A percentile compares a stretch with the other conserved stretches of the same genome.
Conservation (phyloP, 2,329 filamentous ascomycete genomes). For the Neonectria sp. region DNA sequence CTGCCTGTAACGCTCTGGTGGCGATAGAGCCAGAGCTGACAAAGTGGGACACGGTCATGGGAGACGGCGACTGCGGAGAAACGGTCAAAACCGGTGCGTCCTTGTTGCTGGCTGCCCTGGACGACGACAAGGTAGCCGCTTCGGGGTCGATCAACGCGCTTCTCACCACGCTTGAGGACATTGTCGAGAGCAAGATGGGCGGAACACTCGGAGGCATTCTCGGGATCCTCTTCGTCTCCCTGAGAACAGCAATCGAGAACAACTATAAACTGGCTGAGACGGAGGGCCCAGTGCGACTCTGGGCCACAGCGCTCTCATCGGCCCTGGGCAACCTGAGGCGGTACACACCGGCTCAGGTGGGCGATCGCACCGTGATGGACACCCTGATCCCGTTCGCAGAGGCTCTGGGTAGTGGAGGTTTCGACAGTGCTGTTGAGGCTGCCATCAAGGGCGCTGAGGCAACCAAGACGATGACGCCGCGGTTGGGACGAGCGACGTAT, state of each 20-base stretch:
- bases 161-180: constrained; percentile 66
- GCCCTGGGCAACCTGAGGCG: constrained; percentile 64
- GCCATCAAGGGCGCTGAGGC: constrained; percentile 73
- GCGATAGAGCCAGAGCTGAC: constrained; percentile 75
- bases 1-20: constrained; percentile 67
- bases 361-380: constrained; percentile 72
- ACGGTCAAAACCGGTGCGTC: constrained; percentile 69
- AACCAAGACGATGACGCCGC: constrained; percentile 76
- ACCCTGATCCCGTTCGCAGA: constrained; percentile 69
- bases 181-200: constrained; percentile 70
- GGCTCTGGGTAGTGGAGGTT: constrained; percentile 62
- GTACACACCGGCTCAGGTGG: constrained; percentile 69
- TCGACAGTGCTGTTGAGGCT: constrained; percentile 70
- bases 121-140: constrained; percentile 54
- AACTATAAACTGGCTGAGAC: constrained; percentile 50
- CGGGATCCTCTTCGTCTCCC: constrained; percentile 68
- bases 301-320: constrained; percentile 58
- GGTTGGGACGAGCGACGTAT: constrained; percentile 78
- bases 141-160: constrained; percentile 64
- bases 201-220: constrained; percentile 67
- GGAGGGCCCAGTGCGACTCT: constrained; percentile 56
- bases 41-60: constrained; percentile 63
- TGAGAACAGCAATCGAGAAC: constrained; percentile 59
- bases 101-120: constrained; percentile 63
- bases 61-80: constrained; percentile 61